Evolutionary conservation across 2,329 filamentous ascomycete genomes (phyloP).

Genomic region (Escovopsis sp.): DNA sequence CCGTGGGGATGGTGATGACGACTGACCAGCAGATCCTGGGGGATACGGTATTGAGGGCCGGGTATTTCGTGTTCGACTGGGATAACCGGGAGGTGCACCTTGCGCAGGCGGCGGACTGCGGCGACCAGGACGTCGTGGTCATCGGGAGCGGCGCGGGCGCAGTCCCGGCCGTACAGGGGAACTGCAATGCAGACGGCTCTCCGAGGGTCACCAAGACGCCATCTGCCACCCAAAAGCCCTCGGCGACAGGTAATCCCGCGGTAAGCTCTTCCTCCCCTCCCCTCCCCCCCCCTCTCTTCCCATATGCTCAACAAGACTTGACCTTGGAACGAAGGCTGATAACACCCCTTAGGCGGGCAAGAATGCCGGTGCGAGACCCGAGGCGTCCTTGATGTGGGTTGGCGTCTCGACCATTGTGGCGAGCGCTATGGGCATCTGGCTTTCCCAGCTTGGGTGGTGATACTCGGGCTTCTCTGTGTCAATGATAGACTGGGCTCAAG

Average conservation of each 20-base stretch:
- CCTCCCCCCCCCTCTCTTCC: neutral
- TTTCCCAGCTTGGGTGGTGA: too few relatives aligned
- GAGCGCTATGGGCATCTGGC: too few relatives aligned
- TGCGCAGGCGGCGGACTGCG: constrained; percentile 27
- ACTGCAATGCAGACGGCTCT: constrained; percentile 19
- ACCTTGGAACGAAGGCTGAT: too few relatives aligned
- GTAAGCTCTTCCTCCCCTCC: too few relatives aligned
- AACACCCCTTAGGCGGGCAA: neutral
- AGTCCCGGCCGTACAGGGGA: constrained; percentile 20
- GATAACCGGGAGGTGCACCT: constrained; percentile 27
- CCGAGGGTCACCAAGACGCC: constrained; percentile 1
- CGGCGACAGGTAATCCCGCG: neutral
- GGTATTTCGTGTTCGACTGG: constrained; percentile 33
- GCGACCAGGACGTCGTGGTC: constrained; percentile 22
- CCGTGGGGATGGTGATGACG: constrained; percentile 26
- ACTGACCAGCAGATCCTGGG: constrained; percentile 29
- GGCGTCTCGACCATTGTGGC: too few relatives aligned
- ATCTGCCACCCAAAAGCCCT: too few relatives aligned
- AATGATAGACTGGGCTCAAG: too few relatives aligned
- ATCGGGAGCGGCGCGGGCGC: constrained; percentile 18
- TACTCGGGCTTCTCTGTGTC: too few relatives aligned
- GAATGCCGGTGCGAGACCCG: constrained; percentile 4
- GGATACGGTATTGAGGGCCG: constrained; percentile 27
- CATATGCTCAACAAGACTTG: too few relatives aligned
- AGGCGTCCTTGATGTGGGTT: neutral